Evolutionary conservation across 148 eudicot genomes (phyloP).

Genomic region (Rhododendron simsii): DNA sequence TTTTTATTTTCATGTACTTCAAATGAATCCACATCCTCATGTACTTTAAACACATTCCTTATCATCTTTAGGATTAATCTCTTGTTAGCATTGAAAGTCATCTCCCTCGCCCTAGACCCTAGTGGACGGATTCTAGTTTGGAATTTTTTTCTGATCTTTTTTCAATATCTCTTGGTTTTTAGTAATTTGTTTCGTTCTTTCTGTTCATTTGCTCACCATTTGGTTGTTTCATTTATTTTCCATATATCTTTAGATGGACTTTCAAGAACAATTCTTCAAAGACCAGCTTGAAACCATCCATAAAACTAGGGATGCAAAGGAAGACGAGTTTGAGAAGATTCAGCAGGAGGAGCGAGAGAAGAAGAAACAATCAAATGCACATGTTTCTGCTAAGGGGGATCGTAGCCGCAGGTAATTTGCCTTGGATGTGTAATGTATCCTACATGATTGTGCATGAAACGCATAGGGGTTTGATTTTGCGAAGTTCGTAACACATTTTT

Average conservation of each 20-base stretch:
- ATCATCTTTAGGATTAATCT: not conserved
- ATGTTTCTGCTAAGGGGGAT: constrained; percentile 33
- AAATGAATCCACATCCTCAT: not conserved
- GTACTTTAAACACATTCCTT: not conserved
- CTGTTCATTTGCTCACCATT: not conserved
- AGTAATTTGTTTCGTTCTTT: not conserved
- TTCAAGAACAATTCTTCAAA: constrained; percentile 53
- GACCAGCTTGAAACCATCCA: constrained; percentile 50
- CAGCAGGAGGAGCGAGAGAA: constrained; percentile 55
- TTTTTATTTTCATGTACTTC: not conserved
- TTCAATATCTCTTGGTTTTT: not conserved
- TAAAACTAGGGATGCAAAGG: constrained; percentile 48
- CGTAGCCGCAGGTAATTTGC: constrained; percentile 37
- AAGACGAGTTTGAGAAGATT: constrained; percentile 55
- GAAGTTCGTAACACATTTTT: not conserved
- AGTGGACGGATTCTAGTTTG: not conserved
- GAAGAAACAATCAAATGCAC: constrained; percentile 28
- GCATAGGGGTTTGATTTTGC: not conserved
- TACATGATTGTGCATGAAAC: not conserved
- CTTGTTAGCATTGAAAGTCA: not conserved
- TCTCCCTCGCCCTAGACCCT: not conserved
- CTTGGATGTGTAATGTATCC: not conserved
- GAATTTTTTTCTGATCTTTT: not conserved
- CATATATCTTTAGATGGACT: constrained; percentile 49
- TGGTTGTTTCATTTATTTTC: not conserved